Percentiles rank a stretch among this genome's conserved stretches.
These are phyloP conservation scores for Hypoxylon sp. DNA, from an alignment of 2,329 filamentous ascomycete species.

Conservation along the genomic window DNA sequence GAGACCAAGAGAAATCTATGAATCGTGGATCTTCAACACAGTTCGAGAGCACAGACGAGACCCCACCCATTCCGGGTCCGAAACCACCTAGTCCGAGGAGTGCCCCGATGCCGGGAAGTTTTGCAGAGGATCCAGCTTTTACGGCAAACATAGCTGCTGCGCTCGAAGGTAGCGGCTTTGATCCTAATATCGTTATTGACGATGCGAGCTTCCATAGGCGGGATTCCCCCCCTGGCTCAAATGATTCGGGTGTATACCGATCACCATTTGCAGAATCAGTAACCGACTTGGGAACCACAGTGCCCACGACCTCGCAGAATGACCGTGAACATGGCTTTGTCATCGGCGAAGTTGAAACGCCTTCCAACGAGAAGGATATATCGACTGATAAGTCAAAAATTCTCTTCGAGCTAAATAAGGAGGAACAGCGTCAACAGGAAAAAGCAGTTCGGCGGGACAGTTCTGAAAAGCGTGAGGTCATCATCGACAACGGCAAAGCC, in stretches of 20 bases:
- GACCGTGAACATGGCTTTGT: slow-evolving; percentile 60
- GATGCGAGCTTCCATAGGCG: slow-evolving; percentile 74
- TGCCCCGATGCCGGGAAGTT: slow-evolving; percentile 74
- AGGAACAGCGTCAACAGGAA: slow-evolving; percentile 57
- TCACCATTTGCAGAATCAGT: slow-evolving; percentile 66
- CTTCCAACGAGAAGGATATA: slow-evolving; percentile 55
- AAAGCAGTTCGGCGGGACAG: slow-evolving; percentile 55
- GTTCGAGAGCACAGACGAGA: slow-evolving; percentile 60
- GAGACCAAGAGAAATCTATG: slow-evolving; percentile 31
- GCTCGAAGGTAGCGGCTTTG: slow-evolving; percentile 77
- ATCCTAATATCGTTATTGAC: slow-evolving; percentile 78
- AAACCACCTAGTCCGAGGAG: slow-evolving; percentile 66
- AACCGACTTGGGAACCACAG: slow-evolving; percentile 57
- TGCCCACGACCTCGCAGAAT: slow-evolving; percentile 19
- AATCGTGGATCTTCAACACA: slow-evolving; percentile 55
- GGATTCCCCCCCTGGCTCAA: slow-evolving; percentile 73
- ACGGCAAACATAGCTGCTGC: slow-evolving; percentile 78
- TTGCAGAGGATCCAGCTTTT: slow-evolving; percentile 77
- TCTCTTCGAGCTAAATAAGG: slow-evolving; percentile 51
- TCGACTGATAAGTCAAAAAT: slow-evolving; percentile 46
- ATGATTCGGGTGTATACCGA: slow-evolving; percentile 65
- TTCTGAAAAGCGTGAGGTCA: slow-evolving; percentile 47
- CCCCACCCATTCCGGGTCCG: slow-evolving; percentile 69
- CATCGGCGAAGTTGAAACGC: slow-evolving; percentile 64
- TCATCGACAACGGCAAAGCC: slow-evolving; percentile 40